phyloP scores from a whole-genome alignment of 257 asterid species.

The Solanum acaule region DNA sequence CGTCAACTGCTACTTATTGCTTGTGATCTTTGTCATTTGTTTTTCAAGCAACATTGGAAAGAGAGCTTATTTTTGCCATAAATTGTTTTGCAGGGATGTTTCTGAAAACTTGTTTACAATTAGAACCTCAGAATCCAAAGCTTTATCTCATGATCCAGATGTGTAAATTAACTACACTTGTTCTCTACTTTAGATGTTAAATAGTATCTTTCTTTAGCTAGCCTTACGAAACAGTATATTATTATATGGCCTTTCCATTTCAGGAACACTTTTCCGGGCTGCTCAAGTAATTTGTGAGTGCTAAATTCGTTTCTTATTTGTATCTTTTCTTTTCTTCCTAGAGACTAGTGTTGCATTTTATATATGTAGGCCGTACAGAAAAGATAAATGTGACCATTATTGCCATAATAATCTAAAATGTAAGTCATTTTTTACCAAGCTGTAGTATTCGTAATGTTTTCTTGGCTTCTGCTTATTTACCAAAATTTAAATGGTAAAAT shows the following conservation, averaged over 20 bases:
- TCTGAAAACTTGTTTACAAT: conserved; percentile 5
- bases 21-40: background rate
- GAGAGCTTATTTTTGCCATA: background rate
- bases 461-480: background rate
- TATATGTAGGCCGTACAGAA: background rate
- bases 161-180: background rate
- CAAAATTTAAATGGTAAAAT: too few species aligned
- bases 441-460: background rate
- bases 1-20: background rate
- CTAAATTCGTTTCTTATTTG: background rate
- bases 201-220: background rate
- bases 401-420: background rate
- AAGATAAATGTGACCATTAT: background rate
- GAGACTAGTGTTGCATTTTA: background rate
- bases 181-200: background rate
- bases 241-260: background rate
- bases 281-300: conserved; percentile 6
- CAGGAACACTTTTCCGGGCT: conserved; percentile 8
- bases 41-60: background rate
- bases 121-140: background rate
- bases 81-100: conserved; percentile 10
- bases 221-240: background rate
- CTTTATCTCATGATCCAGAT: background rate
- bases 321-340: background rate
- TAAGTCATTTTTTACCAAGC: background rate